Conservation (phyloP, 169 alveolate genomes). For the Plasmodium falciparum region DNA sequence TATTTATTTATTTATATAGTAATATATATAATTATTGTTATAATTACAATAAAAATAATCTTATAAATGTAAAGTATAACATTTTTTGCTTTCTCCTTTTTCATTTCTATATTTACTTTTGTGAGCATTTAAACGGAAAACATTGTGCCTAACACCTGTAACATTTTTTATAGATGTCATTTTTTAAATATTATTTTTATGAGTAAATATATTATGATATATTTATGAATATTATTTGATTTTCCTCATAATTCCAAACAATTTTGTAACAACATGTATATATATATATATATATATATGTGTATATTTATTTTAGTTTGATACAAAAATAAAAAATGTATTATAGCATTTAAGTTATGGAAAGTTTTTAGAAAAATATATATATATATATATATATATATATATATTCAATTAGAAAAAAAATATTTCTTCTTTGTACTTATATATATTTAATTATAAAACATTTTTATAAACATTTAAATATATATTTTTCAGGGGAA, state of each 20-base stretch:
- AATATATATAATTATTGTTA: background rate
- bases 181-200: conserved; percentile 7
- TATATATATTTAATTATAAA: too few relatives aligned
- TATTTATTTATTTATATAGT: background rate
- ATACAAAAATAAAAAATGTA: too few relatives aligned
- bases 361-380: background rate
- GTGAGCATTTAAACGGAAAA: conserved; percentile 70
- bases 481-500: too few relatives aligned
- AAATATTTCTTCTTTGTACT: too few relatives aligned
- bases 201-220: conserved; percentile 5
- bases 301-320: too few relatives aligned
- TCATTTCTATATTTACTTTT: conserved; percentile 34
- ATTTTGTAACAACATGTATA: background rate
- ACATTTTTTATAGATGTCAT: conserved; percentile 49
- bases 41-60: background rate
- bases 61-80: background rate
- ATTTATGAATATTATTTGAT: conserved; percentile 2
- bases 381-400: background rate
- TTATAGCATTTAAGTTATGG: too few relatives aligned
- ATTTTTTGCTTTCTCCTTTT: background rate
- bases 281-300: too few relatives aligned
- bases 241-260: background rate
- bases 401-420: background rate
- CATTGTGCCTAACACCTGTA: conserved; percentile 71
- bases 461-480: too few relatives aligned